phyloP scores from a whole-genome alignment of 169 alveolate genomes.

The Eimeria praecox region DNA sequence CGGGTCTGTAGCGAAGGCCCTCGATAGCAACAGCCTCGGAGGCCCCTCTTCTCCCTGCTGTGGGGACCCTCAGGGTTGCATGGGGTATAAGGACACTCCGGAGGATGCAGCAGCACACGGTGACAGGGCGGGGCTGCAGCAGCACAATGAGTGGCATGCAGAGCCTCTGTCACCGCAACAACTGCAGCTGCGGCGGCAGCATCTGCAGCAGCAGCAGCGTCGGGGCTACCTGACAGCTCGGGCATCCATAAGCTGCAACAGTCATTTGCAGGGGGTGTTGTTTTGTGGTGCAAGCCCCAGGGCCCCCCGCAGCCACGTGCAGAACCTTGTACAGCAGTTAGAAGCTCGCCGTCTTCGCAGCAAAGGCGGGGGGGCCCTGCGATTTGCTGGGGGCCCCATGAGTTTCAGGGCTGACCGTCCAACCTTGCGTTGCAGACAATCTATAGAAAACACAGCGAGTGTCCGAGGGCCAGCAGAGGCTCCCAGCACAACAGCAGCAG shows the following conservation, averaged over 20 bases:
- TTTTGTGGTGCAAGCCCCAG: constrained; percentile 11
- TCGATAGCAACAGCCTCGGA: not conserved
- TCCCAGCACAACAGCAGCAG: not conserved
- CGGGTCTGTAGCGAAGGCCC: not conserved
- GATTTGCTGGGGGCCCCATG: not conserved
- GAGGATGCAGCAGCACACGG: not conserved
- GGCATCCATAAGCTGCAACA: constrained; percentile 5
- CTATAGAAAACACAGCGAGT: not conserved
- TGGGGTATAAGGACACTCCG: not conserved
- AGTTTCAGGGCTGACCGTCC: not conserved
- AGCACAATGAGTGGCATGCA: constrained; percentile 49
- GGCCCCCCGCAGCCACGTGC: constrained; percentile 48
- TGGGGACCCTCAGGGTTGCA: not conserved
- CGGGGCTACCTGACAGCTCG: constrained; percentile 63
- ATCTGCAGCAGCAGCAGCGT: not conserved
- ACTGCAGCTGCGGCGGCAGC: not conserved
- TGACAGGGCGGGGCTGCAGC: constrained; percentile 11
- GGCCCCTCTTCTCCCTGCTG: not conserved
- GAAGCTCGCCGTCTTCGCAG: constrained; percentile 44
- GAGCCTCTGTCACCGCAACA: not conserved
- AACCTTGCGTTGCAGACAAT: not conserved
- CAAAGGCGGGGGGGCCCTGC: constrained; percentile 7
- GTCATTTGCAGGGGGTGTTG: not conserved
- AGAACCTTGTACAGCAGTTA: constrained; percentile 50
- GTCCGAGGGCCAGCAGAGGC: not conserved